Evolutionary conservation across 2,329 filamentous ascomycete genomes (phyloP).

Genomic region (Cordyceps tenuipes): DNA sequence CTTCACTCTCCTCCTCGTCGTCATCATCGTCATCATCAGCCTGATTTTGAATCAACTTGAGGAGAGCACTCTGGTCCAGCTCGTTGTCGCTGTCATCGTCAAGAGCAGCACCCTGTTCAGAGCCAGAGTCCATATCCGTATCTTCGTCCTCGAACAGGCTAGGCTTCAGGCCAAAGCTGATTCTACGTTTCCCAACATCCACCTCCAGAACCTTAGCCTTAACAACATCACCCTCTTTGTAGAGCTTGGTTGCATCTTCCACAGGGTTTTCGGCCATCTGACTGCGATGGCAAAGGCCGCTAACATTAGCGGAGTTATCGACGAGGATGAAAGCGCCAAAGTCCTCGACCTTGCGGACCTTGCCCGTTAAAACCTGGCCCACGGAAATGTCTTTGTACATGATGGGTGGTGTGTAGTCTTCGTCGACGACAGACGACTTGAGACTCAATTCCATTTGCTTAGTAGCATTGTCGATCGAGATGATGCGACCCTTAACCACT

Average conservation of each 20-base stretch:
- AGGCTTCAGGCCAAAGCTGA: conserved; percentile 88
- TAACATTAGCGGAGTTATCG: conserved; percentile 79
- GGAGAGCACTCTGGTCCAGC: conserved; percentile 35
- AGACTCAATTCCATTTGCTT: conserved; percentile 77
- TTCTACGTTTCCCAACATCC: conserved; percentile 63
- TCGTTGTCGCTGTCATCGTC: conserved; percentile 38
- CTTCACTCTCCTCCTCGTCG: conserved; percentile 19
- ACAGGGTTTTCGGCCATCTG: conserved; percentile 83
- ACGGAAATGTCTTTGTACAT: conserved; percentile 68
- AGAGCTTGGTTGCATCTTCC: conserved; percentile 79
- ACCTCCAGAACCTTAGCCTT: conserved; percentile 83
- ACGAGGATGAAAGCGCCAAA: conserved; percentile 92
- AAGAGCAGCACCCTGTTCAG: conserved; percentile 38
- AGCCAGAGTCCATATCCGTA: conserved; percentile 40
- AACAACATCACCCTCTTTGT: conserved; percentile 83
- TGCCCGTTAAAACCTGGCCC: conserved; percentile 80
- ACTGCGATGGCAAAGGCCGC: conserved; percentile 84
- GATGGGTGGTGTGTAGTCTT: conserved; percentile 65
- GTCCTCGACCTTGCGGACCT: conserved; percentile 86
- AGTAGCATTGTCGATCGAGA: conserved; percentile 57
- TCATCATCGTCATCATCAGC: conserved; percentile 32
- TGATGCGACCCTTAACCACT: conserved; percentile 79
- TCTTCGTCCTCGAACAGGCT: conserved; percentile 71
- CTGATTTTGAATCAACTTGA: conserved; percentile 41
- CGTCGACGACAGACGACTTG: conserved; percentile 75